A percentile compares a stretch with the other conserved stretches of the same genome.
These are phyloP conservation scores for Cenococcum geophilum DNA, from an alignment of 495 filamentous ascomycete species.

Conservation along the genomic window DNA sequence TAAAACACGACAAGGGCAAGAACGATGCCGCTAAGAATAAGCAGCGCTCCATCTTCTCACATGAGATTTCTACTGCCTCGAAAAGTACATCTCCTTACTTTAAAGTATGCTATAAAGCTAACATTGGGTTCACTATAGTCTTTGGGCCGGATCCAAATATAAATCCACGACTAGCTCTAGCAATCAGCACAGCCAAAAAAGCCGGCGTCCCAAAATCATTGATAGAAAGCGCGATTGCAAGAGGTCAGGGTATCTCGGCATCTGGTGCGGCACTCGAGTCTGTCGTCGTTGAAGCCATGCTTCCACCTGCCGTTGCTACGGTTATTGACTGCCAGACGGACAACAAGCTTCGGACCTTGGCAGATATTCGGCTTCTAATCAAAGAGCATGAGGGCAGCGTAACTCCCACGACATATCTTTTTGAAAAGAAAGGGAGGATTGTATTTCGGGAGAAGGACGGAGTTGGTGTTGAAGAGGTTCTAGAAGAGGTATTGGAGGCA, in stretches of 20 bases:
- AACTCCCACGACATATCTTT: constrained; percentile 74
- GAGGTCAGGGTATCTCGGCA: constrained; percentile 75
- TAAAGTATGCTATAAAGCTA: not conserved
- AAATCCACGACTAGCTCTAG: constrained; percentile 67
- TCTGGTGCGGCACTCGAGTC: constrained; percentile 66
- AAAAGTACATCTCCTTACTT: constrained; percentile 42
- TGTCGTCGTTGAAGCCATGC: constrained; percentile 73
- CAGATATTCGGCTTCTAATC: constrained; percentile 61
- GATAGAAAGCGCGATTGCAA: constrained; percentile 77
- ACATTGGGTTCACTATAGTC: constrained; percentile 34
- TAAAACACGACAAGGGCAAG: constrained; percentile 86
- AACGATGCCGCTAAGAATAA: constrained; percentile 58
- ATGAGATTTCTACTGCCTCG: constrained; percentile 51
- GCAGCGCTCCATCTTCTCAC: constrained; percentile 42
- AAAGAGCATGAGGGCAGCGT: constrained; percentile 61
- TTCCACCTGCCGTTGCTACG: constrained; percentile 69
- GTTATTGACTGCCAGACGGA: constrained; percentile 84
- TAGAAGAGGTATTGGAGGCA: constrained; percentile 80
- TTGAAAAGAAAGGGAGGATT: constrained; percentile 68
- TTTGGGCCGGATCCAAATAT: constrained; percentile 61
- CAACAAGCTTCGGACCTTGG: constrained; percentile 62
- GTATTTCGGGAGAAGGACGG: constrained; percentile 59
- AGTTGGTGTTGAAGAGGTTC: constrained; percentile 60
- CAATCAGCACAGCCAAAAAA: constrained; percentile 77
- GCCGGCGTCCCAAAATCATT: constrained; percentile 72